A percentile compares a stretch with the other conserved stretches of the same genome.
These are phyloP conservation scores for Pelargonium fulgidum DNA, from an alignment of 441 rosid genomes.

Conservation along the genomic window DNA sequence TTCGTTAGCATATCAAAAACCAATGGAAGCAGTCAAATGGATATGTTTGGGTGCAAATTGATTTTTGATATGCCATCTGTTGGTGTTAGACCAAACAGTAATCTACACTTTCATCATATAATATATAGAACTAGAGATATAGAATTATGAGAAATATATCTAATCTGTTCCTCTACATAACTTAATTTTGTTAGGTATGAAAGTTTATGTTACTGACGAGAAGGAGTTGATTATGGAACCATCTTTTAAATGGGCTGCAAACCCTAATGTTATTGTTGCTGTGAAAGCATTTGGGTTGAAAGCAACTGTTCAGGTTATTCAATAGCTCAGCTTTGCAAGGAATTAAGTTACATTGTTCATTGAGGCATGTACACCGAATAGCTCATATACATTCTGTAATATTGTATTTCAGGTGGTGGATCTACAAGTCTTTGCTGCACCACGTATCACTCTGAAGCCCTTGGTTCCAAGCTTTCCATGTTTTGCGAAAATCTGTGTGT, in stretches of 20 bases:
- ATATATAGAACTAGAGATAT: no score
- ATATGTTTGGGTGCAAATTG: no score
- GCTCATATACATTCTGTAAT: neutral
- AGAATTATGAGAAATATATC: neutral
- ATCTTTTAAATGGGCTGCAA: conserved; percentile 84
- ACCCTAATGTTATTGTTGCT: conserved; percentile 67
- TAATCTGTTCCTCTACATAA: neutral
- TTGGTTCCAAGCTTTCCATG: conserved; percentile 94
- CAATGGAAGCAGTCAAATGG: no score
- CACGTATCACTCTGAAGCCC: conserved; percentile 93
- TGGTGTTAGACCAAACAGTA: no score
- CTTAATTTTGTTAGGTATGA: conserved; percentile 59
- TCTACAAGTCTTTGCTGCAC: conserved; percentile 81
- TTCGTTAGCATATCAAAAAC: no score
- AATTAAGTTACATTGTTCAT: neutral
- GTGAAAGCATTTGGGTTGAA: conserved; percentile 86
- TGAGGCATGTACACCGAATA: neutral
- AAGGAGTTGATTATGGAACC: conserved; percentile 98
- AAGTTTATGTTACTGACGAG: conserved; percentile 89
- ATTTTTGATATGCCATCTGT: no score
- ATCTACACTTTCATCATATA: no score
- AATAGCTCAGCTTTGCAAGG: neutral
- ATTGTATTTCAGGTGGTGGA: conserved; percentile 53
- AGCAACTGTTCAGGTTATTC: conserved; percentile 82
- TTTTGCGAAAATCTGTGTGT: conserved; percentile 75